phyloP scores from a whole-genome alignment of 345 rosid genomes.

The Erucastrum elatum region DNA sequence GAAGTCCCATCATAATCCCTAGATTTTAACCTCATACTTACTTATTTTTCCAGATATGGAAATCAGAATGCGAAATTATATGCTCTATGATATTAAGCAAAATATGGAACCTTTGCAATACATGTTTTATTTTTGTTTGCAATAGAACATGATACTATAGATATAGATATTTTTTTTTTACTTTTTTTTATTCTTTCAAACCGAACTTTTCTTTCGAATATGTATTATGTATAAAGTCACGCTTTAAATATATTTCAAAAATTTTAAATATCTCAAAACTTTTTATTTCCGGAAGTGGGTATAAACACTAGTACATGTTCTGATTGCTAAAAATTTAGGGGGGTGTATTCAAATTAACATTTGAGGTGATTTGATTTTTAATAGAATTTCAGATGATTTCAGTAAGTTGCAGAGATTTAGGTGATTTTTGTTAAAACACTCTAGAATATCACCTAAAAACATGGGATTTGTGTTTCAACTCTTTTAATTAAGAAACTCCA shows the following conservation, averaged over 20 bases:
- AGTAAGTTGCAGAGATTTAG: too few species aligned
- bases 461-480: too few species aligned
- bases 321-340: slow-evolving; percentile 23
- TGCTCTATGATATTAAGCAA: neutral
- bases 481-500: too few species aligned
- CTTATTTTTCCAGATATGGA: neutral
- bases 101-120: neutral
- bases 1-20: neutral
- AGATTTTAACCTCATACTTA: neutral
- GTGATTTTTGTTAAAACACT: too few species aligned
- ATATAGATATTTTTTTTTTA: neutral
- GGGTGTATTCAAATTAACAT: too few species aligned
- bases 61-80: neutral
- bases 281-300: slow-evolving; percentile 9
- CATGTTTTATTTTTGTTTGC: neutral
- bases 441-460: too few species aligned
- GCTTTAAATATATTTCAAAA: neutral
- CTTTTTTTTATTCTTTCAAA: neutral
- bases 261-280: neutral
- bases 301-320: slow-evolving; percentile 15
- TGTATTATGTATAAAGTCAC: too few species aligned
- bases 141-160: neutral
- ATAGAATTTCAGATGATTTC: too few species aligned
- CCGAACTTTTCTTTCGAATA: too few species aligned
- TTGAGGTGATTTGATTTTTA: too few species aligned